Base-by-base conservation (phyloP, 768 basidiomycete species). In the Suillus paluster region DNA sequence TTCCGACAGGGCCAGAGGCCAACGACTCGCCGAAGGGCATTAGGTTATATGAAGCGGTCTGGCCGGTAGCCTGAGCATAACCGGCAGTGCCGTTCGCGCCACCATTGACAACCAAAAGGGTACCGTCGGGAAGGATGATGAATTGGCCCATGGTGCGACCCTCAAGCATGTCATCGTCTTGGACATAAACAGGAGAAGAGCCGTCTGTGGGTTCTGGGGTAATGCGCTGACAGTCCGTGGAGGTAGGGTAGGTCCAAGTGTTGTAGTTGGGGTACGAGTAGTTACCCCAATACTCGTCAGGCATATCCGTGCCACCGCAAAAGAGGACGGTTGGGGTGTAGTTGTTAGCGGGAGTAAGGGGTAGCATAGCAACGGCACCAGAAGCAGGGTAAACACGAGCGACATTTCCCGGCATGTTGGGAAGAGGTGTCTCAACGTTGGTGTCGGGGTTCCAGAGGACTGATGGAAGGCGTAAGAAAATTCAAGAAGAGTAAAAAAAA, bases 141-240 rank as follows among this genome's bases (percentile, higher is more conserved):
- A 97, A 94, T 71, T 94, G 92, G 11, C 95, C 93, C 95, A 98
- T 98, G 30, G 91, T 92, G 21, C 94, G 84, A 0, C 86, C 85
- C 63, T 87, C 81, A 10, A 86, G 79, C 82, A 95, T 86, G 62
- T 85, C 74, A 64, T 96, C 94, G 62, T 94, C 94, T 67, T 90
- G 81, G 7, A 80, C 75, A 70, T 92, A 94, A 0, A 67, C 75
- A 0, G 87, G 81, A 1, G 80, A 41, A 1, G 88, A 85, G 4
- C 89, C 90, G 58, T 89, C 89, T 5, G 72, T 71, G 48, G 92
- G 92, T 70, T 97, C 94, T 0, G 97, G 95, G 0, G 90, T 94
- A 68, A 98, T 89, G 33, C 90, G 83, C 62, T 92, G 91, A 73
- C 91, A 94, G 69, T 91, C 89, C 17, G 73, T 65, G 4, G 89